phyloP scores from a whole-genome alignment of 352 stramenopile species.

The Globisporangium camurandrum region DNA sequence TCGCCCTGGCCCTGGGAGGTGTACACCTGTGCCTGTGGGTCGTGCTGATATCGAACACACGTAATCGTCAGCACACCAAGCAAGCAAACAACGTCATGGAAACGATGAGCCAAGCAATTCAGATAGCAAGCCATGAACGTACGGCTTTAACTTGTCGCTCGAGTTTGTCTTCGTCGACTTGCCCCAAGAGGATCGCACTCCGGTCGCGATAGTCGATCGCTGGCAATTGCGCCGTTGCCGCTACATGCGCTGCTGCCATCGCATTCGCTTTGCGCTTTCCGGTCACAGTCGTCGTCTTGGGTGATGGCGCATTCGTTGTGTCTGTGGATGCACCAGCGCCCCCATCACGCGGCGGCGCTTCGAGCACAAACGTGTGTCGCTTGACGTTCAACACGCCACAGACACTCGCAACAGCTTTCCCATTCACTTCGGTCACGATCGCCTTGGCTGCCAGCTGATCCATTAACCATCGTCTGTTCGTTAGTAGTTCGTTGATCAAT shows the following conservation, averaged over 20 bases:
- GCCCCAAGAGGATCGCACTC: constrained; percentile 44
- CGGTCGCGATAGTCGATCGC: constrained; percentile 57
- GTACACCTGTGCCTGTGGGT: constrained; percentile 61
- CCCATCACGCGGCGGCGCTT: no score
- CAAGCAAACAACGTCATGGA: not conserved
- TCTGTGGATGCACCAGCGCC: not conserved
- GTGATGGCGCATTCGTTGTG: not conserved
- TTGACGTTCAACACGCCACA: constrained; percentile 51
- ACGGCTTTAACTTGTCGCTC: constrained; percentile 72
- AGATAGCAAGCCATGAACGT: not conserved
- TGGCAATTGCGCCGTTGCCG: not conserved
- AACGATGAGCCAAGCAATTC: not conserved
- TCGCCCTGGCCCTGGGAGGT: constrained; percentile 74
- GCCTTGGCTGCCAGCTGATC: constrained; percentile 40
- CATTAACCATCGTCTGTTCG: not conserved
- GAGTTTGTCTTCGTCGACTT: constrained; percentile 77
- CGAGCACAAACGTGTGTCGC: constrained; percentile 54
- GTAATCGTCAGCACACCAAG: not conserved
- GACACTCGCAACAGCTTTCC: constrained; percentile 53
- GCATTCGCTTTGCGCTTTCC: constrained; percentile 10
- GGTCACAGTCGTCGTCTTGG: not conserved
- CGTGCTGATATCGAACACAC: constrained; percentile 28
- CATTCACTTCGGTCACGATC: constrained; percentile 62
- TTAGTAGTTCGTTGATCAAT: not conserved
- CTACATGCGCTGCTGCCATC: not conserved